These are phyloP conservation scores for Cucumis cinereus DNA, from an alignment of 306 rosid genomes.

Conservation along the genomic window DNA sequence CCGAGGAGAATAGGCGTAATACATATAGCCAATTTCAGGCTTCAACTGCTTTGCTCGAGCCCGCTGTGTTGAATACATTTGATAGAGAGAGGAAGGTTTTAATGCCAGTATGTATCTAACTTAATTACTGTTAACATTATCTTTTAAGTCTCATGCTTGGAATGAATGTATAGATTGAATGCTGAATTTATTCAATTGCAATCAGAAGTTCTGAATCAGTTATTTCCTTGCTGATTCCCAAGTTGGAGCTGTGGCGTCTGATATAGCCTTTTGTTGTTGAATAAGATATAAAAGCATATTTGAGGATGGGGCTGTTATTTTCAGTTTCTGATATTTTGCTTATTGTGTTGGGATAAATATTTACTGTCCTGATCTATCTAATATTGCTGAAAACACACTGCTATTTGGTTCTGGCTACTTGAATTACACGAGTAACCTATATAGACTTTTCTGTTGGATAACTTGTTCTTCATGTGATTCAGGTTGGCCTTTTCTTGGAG, in stretches of 20 bases:
- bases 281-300: not conserved
- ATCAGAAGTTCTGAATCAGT: not conserved
- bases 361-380: not conserved
- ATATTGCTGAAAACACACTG: not conserved
- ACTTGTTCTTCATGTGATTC: slow-evolving; percentile 21
- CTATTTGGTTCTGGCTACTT: not conserved
- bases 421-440: not conserved
- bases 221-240: not conserved
- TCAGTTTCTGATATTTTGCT: not conserved
- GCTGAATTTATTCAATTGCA: not conserved
- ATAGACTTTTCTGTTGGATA: slow-evolving; percentile 2
- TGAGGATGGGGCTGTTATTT: not conserved
- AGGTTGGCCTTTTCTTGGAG: slow-evolving; percentile 55
- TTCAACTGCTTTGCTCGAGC: slow-evolving; percentile 24
- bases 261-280: not conserved
- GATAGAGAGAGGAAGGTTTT: slow-evolving; percentile 42
- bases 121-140: not conserved
- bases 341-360: not conserved
- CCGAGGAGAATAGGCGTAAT: slow-evolving; percentile 46
- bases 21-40: slow-evolving; percentile 28
- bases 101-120: slow-evolving; percentile 38
- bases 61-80: slow-evolving; percentile 43
- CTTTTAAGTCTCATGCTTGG: not conserved
- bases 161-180: not conserved
- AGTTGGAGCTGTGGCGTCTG: not conserved